A percentile compares a stretch with the other conserved stretches of the same genome.
Evolutionary conservation across 2,329 filamentous ascomycete genomes (phyloP).

Genomic region (Lasiodiplodia sp.): DNA sequence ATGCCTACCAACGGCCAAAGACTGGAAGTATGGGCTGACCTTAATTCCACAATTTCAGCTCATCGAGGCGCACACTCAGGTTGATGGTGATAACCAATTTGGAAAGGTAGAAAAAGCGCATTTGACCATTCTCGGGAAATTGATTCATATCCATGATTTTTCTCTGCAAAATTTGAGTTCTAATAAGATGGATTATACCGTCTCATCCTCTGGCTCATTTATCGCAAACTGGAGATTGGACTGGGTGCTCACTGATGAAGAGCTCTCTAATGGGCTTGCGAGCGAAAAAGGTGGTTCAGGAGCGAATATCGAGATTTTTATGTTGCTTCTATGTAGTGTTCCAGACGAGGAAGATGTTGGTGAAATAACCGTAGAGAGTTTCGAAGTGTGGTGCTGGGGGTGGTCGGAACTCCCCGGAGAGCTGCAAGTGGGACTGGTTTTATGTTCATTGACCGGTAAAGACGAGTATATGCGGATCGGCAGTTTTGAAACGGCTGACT

Average conservation of each 20-base stretch:
- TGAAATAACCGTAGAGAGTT: no score
- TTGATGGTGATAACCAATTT: not conserved
- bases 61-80: not conserved
- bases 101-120: not conserved
- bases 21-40: no score
- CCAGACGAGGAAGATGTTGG: not conserved
- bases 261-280: not conserved
- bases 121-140: not conserved
- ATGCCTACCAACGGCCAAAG: not conserved
- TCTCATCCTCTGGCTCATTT: not conserved
- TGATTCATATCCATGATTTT: no score
- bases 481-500: not conserved
- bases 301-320: not conserved
- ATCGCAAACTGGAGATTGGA: not conserved
- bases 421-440: not conserved
- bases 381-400: no score
- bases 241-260: not conserved
- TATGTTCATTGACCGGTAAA: not conserved
- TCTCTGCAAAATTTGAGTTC: not conserved
- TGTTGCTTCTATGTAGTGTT: not conserved
- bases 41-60: no score
- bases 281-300: fast-evolving
- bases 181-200: no score
- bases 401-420: no score
- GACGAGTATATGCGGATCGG: not conserved